Evolutionary conservation across 805 yeast genomes (phyloP), one percentile per base, ranked within the genome.

Genomic region (Kuraishia ogatae): DNA sequence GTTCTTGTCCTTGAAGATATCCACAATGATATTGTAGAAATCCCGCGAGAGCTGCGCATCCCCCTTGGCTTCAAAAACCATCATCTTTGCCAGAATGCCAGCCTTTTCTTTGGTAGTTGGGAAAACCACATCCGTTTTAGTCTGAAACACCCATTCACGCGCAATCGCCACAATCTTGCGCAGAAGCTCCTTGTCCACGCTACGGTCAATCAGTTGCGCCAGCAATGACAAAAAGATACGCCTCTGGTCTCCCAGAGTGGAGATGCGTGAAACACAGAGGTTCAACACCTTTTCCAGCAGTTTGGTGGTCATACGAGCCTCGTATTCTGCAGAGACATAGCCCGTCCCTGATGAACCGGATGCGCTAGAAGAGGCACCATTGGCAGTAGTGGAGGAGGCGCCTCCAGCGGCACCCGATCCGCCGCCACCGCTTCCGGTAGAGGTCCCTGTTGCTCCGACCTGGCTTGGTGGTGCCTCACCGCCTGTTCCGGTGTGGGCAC

Each of bases 71-170:
- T 93, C 98, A 66, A 90, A 92, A 1, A 89, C 87, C 80, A 93
- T 82, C 97, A 96, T 91, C 70, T 94, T 94, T 15, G 92, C 81
- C 56, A 94, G 74, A 48, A 94, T 85, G 0, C 96, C 97, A 0
- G 98, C 97, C 66, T 94, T 94, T 64, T 94, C 99, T 66, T 94
- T 96, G 2, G 87, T 83, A 0, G 98, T 89, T 2, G 99, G 99
- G 74, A 91, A 91, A 10, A 35, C 43, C 22, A 89, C 76, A 60
- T 89, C 97, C 2, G 82, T 75, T 55, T 85, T 81, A 13, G 43
- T 8, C 1, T 89, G 81, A 65, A 96, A 91, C 0, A 92, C 93
- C 99, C 99, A 94, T 17, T 79, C 79, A 63, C 92, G 82, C 1
- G 92, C 93, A 59, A 91, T 84, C 28, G 78, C 77, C 24, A 93